Base-by-base conservation (phyloP, 257 asterid species). In the Anisodus acutangulus region DNA sequence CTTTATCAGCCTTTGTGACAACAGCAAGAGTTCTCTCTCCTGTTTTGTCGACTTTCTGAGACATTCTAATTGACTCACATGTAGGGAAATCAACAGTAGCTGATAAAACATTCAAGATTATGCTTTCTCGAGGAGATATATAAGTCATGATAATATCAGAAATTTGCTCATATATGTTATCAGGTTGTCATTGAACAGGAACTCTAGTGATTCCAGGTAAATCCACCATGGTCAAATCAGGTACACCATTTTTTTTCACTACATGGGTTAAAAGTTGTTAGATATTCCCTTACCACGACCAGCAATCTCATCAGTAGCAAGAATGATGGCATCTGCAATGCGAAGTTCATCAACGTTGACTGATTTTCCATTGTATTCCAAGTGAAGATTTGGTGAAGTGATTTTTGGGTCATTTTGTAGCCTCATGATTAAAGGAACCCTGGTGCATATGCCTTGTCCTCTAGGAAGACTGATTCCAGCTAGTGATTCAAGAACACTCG, bases 1-100 rank as follows among this genome's bases (percentile, higher is more conserved):
- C 43, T 78, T 22, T 55, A 12, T 78, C 82, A 8, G 82, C 83
- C 22, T 80, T 80, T 5, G 83, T 78, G 11, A 78, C 82, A 22
- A 78, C 66, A 78, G 82, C 82, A 9, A 78, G 45, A 49, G 82
- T 78, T 26, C 82, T 53, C 31, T 78, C 82, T 0, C 66, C 82
- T 3, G 60, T 78, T 16, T 78, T 78, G 45, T 78, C 82, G 4
- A 78, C 82, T 22, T 22, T 51, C 12, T 78, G 82, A 49, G 82
- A 78, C 82, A 55, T 55, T 17, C 83, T 57, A 17, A 70, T 70
- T 0, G 79, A 43, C 79, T 70, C 82, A 12, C 82, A 78, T 51
- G 82, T 78, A 22, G 71, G 39, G 11, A 54, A 59, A 80, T 80
- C 83, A 80, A 80, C 83, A 0, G 71, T 80, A 13, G 70, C 53